Evolutionary conservation across 805 yeast species (phyloP).

Genomic region (Yamadazyma insecticola): DNA sequence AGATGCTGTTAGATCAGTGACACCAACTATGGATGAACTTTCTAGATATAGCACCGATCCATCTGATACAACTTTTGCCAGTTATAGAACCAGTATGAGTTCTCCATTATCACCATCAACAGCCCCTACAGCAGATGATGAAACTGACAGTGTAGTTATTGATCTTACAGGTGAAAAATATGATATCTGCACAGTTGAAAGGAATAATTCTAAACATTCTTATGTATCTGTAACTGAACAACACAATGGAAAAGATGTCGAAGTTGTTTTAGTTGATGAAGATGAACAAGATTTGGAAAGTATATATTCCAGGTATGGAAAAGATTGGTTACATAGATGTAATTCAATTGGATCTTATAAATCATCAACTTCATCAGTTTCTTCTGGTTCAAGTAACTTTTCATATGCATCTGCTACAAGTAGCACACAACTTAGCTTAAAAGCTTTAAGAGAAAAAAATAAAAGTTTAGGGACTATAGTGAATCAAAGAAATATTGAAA

Average conservation of each 20-base stretch:
- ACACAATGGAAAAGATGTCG: conserved; percentile 35
- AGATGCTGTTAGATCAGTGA: conserved; percentile 2
- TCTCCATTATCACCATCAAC: conserved; percentile 20
- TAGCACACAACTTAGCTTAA: conserved; percentile 13
- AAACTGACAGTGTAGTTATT: conserved; percentile 34
- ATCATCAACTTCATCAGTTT: conserved; percentile 12
- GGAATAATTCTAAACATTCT: conserved; percentile 31
- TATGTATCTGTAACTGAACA: conserved; percentile 38
- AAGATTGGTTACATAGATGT: conserved; percentile 23
- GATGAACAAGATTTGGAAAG: conserved; percentile 28
- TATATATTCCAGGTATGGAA: conserved; percentile 37
- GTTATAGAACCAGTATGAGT: conserved; percentile 26
- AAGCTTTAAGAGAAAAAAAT: neutral
- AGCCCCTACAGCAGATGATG: conserved; percentile 26
- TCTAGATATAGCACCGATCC: conserved; percentile 7
- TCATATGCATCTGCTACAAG: conserved; percentile 17
- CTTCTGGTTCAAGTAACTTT: conserved; percentile 11
- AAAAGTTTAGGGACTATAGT: neutral
- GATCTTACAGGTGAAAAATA: conserved; percentile 39
- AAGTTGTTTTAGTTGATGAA: conserved; percentile 40
- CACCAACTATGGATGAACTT: conserved; percentile 10
- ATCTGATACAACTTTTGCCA: conserved; percentile 11
- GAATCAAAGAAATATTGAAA: conserved; percentile 5
- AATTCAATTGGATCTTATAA: conserved; percentile 16
- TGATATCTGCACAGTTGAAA: conserved; percentile 31